A percentile compares a stretch with the other conserved stretches of the same genome.
These are phyloP conservation scores for Geotrichum histeridarum DNA, from an alignment of 1,139 yeast species.

Conservation along the genomic window DNA sequence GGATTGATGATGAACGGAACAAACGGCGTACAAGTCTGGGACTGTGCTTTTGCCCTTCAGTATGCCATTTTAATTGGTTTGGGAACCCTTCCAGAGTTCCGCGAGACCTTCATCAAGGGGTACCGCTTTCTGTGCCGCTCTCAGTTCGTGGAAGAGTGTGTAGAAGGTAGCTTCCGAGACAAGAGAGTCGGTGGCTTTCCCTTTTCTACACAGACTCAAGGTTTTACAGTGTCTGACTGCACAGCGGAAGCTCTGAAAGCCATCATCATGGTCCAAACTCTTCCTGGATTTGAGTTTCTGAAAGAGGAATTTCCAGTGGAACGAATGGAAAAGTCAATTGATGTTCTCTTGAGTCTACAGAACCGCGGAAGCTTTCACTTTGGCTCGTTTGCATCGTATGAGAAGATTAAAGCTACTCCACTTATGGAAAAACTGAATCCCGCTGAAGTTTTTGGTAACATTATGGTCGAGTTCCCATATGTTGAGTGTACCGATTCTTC, in stretches of 20 bases:
- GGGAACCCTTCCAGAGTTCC: constrained; percentile 63
- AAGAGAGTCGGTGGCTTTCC: constrained; percentile 94
- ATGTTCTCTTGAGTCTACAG: constrained; percentile 62
- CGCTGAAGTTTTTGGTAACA: constrained; percentile 95
- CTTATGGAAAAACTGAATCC: constrained; percentile 75
- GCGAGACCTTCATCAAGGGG: constrained; percentile 55
- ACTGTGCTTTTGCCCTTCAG: constrained; percentile 84
- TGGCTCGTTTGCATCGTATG: constrained; percentile 94
- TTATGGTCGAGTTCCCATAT: constrained; percentile 97
- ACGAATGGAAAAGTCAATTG: constrained; percentile 63
- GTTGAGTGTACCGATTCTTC: constrained; percentile 97
- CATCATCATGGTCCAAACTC: constrained; percentile 79
- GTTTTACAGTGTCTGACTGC: constrained; percentile 94
- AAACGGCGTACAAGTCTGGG: constrained; percentile 98
- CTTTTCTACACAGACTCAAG: constrained; percentile 90
- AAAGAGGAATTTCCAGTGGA: constrained; percentile 50
- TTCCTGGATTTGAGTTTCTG: constrained; percentile 49
- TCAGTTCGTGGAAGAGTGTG: constrained; percentile 80
- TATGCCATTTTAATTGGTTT: constrained; percentile 76
- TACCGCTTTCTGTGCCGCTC: constrained; percentile 71
- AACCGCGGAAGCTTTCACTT: constrained; percentile 74
- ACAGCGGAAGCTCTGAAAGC: constrained; percentile 96
- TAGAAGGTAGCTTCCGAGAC: constrained; percentile 75
- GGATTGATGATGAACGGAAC: constrained; percentile 97
- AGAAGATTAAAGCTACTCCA: constrained; percentile 77